phyloP scores from a whole-genome alignment of 805 yeast genomes.

The Zygosaccharomyces kombuchaensis region DNA sequence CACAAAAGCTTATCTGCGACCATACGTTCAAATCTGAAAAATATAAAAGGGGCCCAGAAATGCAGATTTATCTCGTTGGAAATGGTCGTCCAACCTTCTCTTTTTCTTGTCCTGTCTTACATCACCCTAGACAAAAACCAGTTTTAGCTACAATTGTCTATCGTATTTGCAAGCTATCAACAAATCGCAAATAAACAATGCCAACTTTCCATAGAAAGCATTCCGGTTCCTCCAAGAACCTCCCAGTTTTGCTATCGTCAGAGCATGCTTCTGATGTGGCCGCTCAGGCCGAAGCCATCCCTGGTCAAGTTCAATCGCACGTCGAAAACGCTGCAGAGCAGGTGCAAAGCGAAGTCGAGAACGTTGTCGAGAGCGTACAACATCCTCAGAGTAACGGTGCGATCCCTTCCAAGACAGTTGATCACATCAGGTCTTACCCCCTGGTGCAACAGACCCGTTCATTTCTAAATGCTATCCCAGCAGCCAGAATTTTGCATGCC shows the following conservation, averaged over 20 bases:
- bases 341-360: not conserved
- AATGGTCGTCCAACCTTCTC: not conserved
- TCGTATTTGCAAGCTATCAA: not conserved
- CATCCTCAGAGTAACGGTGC: conserved; percentile 1
- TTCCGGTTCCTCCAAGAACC: conserved; percentile 10
- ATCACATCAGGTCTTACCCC: conserved; percentile 47
- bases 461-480: conserved; percentile 35
- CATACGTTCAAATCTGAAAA: not conserved
- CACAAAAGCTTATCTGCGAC: not conserved
- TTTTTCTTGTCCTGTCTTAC: not conserved
- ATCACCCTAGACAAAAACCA: not conserved
- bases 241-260: conserved; percentile 13
- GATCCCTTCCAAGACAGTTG: conserved; percentile 31
- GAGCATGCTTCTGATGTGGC: conserved; percentile 6
- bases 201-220: conserved; percentile 18
- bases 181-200: conserved; percentile 5
- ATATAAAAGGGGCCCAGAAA: not conserved
- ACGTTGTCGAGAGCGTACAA: not conserved
- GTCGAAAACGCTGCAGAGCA: conserved; percentile 8
- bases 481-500: conserved; percentile 34
- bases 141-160: not conserved
- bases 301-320: conserved; percentile 8
- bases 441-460: conserved; percentile 41
- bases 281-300: conserved; percentile 5
- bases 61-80: not conserved